These are phyloP conservation scores for Sordaria brevicollis DNA, from an alignment of 495 filamentous ascomycete genomes.

Conservation along the genomic window DNA sequence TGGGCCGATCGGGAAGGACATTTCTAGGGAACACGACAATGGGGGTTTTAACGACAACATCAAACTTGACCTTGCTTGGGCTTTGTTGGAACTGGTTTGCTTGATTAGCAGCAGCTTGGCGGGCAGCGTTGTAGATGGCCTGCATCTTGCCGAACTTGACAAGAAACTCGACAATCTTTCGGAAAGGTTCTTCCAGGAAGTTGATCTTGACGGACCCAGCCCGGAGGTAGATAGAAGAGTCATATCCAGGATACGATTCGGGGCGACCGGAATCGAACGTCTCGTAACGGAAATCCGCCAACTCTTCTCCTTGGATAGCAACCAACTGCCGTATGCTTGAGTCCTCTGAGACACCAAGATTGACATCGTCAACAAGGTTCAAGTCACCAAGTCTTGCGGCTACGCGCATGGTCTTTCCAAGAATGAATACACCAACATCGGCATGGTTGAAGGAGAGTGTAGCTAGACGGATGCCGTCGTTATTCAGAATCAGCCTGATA, in stretches of 20 bases:
- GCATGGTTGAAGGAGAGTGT: conserved; percentile 87
- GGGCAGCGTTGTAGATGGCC: conserved; percentile 93
- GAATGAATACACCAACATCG: conserved; percentile 80
- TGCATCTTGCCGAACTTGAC: conserved; percentile 99
- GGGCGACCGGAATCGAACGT: conserved; percentile 69
- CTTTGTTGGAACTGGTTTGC: conserved; percentile 87
- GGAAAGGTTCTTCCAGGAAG: conserved; percentile 91
- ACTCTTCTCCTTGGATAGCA: conserved; percentile 87
- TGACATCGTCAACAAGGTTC: conserved; percentile 85
- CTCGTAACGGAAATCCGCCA: conserved; percentile 97
- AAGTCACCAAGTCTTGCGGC: conserved; percentile 79
- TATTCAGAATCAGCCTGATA: conserved; percentile 92
- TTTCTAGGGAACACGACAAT: conserved; percentile 86
- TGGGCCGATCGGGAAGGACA: conserved; percentile 45
- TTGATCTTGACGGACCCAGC: conserved; percentile 94
- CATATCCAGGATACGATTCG: conserved; percentile 81
- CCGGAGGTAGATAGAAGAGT: conserved; percentile 77
- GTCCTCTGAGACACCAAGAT: conserved; percentile 70
- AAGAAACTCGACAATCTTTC: conserved; percentile 94
- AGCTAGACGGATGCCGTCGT: conserved; percentile 89
- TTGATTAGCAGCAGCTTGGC: conserved; percentile 89
- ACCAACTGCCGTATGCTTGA: conserved; percentile 80
- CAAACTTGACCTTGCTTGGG: conserved; percentile 82
- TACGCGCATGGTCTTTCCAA: conserved; percentile 74
- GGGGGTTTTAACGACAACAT: conserved; percentile 84